Evolutionary conservation across 2,329 filamentous ascomycete species (phyloP), one percentile per base, ranked within the genome.

Genomic region (Arthrobotrys iridis): DNA sequence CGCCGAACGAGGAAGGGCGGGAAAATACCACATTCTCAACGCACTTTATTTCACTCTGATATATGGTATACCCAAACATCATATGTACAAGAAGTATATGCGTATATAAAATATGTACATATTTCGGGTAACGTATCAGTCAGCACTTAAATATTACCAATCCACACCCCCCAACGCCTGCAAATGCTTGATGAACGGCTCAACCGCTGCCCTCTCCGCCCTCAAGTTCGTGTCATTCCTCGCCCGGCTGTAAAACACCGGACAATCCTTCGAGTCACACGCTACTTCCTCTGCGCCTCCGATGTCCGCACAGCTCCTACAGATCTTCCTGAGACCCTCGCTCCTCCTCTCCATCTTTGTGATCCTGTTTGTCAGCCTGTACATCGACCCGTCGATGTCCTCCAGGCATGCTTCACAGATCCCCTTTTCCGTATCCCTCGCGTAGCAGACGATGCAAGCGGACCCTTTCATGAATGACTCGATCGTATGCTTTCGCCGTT

Each of bases 251-350:
- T 96, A 98, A 79, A 96, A 98, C 0, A 97, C 92, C 0, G 93
- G 91, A 80, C 95, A 99, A 82, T 97, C 94, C 81, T 91, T 88
- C 81, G 91, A 96, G 80, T 97, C 93, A 80, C 95, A 99, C 41
- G 83, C 85, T n/a, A 97, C 89, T 33, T 91, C 88, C 37, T 97
- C 94, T 1, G 88, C 84, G 77, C 89, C 90, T 2, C 90, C 85
- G 15, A 93, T 81, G 0, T 88, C 89, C 40, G 92, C 89, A 81
- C 95, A 99, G 79, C 88, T 91, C 74, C 90, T 88, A 82, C 95
- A 99, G 6, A 97, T 84, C 57, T 85, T 85, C 40, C 90, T 84
- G 5, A 97, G 82, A 73, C 93, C 87, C 46, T 84, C 81, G 8
- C 88, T 86, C 73, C 86, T 88, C 78, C 84, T 86, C 81, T 96